Percentiles rank a stretch among this genome's conserved stretches.
These are phyloP conservation scores for Begonia masoniana DNA, from an alignment of 306 rosid species.

Conservation along the genomic window DNA sequence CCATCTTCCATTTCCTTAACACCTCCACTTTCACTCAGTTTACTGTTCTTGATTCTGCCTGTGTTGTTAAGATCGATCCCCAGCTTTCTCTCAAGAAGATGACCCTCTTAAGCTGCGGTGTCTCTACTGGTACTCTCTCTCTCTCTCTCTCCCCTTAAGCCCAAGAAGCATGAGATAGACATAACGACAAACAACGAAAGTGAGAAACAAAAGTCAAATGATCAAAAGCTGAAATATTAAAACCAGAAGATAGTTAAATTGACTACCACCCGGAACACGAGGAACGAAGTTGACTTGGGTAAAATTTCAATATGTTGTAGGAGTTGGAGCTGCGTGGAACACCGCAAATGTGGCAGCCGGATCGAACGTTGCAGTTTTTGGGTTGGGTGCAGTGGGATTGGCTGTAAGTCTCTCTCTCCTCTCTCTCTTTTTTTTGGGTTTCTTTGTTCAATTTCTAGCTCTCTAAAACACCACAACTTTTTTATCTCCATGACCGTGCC, in stretches of 20 bases:
- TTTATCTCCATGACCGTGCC: no score
- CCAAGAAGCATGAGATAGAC: no score
- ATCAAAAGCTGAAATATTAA: no score
- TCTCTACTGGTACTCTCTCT: constrained; percentile 48
- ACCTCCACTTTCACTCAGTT: constrained; percentile 70
- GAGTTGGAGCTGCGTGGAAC: constrained; percentile 28
- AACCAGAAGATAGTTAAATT: no score
- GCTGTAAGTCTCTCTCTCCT: constrained; percentile 36
- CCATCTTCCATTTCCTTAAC: constrained; percentile 38
- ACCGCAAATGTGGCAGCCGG: constrained; percentile 49
- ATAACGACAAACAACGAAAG: no score
- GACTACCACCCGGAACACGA: no score
- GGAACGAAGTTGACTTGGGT: no score
- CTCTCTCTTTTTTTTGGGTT: no score
- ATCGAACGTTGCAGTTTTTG: constrained; percentile 63
- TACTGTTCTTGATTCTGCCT: constrained; percentile 55
- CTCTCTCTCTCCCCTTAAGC: not conserved
- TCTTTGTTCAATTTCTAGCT: no score
- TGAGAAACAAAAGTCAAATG: no score
- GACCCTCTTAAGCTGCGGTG: constrained; percentile 69
- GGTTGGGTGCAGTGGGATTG: constrained; percentile 72
- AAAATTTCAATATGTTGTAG: not conserved
- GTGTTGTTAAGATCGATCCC: constrained; percentile 37
- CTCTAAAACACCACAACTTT: no score
- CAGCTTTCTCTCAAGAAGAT: constrained; percentile 26